These are phyloP conservation scores for Candida coquimbonensis DNA, from an alignment of 805 yeast genomes.

Conservation along the genomic window DNA sequence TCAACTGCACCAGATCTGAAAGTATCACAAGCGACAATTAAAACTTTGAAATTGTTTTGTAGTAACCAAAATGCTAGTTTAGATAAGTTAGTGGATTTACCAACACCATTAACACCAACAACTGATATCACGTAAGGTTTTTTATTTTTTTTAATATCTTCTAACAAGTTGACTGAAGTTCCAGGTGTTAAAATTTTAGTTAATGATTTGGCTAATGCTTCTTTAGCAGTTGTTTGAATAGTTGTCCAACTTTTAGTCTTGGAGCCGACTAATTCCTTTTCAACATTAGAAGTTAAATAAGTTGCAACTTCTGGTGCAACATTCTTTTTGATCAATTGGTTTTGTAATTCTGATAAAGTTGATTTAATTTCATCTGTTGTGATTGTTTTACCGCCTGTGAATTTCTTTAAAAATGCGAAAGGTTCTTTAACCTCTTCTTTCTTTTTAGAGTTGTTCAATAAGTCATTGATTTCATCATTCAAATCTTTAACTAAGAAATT, in stretches of 20 bases:
- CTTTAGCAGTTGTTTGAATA: conserved; percentile 64
- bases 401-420: conserved; percentile 51
- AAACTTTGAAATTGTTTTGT: conserved; percentile 79
- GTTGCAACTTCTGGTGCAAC: conserved; percentile 88
- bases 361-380: conserved; percentile 57
- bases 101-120: conserved; percentile 98
- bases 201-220: conserved; percentile 50
- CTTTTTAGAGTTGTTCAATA: conserved; percentile 26
- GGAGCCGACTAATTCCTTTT: conserved; percentile 61
- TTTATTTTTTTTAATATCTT: conserved; percentile 48
- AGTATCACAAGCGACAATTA: conserved; percentile 96
- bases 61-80: conserved; percentile 92
- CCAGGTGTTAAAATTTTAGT: conserved; percentile 84
- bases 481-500: conserved; percentile 62
- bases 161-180: conserved; percentile 78
- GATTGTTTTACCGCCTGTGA: conserved; percentile 65
- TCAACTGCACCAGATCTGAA: conserved; percentile 99
- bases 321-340: conserved; percentile 77
- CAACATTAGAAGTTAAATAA: conserved; percentile 62
- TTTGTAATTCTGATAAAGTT: conserved; percentile 57
- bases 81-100: conserved; percentile 92
- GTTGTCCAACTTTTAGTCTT: conserved; percentile 71
- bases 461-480: conserved; percentile 42
- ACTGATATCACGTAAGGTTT: conserved; percentile 90
- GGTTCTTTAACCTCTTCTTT: conserved; percentile 29